A percentile compares a stretch with the other conserved stretches of the same genome.
These are phyloP conservation scores for Pythium dissimile DNA, from an alignment of 352 stramenopile species.

Conservation along the genomic window DNA sequence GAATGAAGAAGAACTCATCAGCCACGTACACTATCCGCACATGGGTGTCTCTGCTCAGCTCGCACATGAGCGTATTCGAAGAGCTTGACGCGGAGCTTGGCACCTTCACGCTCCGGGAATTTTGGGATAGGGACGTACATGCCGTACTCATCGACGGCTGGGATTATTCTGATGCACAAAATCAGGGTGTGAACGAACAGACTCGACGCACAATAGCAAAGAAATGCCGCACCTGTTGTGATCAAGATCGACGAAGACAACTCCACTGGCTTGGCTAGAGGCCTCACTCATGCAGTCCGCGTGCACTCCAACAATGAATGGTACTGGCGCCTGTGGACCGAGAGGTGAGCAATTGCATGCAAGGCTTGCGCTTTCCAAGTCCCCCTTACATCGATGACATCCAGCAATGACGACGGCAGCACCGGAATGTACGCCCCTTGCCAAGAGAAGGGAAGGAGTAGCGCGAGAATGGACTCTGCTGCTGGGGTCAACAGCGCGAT, in stretches of 20 bases:
- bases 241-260: constrained; percentile 95
- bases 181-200: background rate
- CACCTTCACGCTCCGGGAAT: constrained; percentile 62
- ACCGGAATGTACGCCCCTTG: constrained; percentile 94
- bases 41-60: too few relatives aligned
- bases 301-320: constrained; percentile 92
- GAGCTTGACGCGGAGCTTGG: constrained; percentile 62
- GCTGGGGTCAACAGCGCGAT: constrained; percentile 88
- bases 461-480: constrained; percentile 87
- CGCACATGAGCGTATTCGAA: constrained; percentile 58
- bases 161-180: constrained; percentile 46
- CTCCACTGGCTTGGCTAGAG: constrained; percentile 59
- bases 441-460: constrained; percentile 94
- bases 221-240: constrained; percentile 65
- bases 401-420: constrained; percentile 88
- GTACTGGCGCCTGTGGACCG: constrained; percentile 79
- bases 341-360: background rate
- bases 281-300: constrained; percentile 70
- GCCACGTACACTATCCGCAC: background rate
- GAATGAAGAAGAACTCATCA: too few relatives aligned
- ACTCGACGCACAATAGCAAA: background rate
- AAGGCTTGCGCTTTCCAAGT: background rate
- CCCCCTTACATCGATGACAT: constrained; percentile 89
- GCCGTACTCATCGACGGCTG: constrained; percentile 64
- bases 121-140: constrained; percentile 62